A percentile compares a stretch with the other conserved stretches of the same genome.
Conservation (phyloP, 768 basidiomycete species). For the Tricholomella constricta region DNA sequence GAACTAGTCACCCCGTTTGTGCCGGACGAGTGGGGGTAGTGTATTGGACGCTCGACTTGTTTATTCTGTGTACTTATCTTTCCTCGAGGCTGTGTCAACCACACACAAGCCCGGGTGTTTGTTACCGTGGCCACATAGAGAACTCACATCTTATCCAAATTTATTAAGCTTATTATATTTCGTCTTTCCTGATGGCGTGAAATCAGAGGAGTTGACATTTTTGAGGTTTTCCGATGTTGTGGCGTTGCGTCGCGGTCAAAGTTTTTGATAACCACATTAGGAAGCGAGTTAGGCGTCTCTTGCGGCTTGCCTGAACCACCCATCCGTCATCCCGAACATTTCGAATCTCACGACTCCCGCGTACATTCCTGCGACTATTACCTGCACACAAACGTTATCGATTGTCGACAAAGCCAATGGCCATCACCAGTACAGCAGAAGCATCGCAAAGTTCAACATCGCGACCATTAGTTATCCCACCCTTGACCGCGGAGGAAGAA, state of each 20-base stretch:
- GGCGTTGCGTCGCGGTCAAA: too few species aligned
- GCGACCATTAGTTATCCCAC: constrained; percentile 37
- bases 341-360: not conserved
- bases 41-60: not conserved
- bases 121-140: too few species aligned
- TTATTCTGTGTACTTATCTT: not conserved
- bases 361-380: not conserved
- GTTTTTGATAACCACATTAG: not conserved
- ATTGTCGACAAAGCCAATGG: constrained; percentile 4
- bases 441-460: constrained; percentile 20
- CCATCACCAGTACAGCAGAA: constrained; percentile 8
- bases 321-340: not conserved
- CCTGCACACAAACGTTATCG: not conserved
- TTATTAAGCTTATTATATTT: too few species aligned
- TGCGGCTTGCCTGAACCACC: not conserved
- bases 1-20: constrained; percentile 84
- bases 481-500: constrained; percentile 65
- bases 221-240: too few species aligned
- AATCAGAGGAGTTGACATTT: too few species aligned
- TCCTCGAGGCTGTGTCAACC: not conserved
- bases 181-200: too few species aligned
- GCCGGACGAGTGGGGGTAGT: constrained; percentile 69
- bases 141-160: too few species aligned
- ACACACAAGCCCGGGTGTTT: not conserved
- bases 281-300: too few species aligned